Evolutionary conservation across 768 basidiomycete genomes (phyloP).

Genomic region (Trametes elegans): DNA sequence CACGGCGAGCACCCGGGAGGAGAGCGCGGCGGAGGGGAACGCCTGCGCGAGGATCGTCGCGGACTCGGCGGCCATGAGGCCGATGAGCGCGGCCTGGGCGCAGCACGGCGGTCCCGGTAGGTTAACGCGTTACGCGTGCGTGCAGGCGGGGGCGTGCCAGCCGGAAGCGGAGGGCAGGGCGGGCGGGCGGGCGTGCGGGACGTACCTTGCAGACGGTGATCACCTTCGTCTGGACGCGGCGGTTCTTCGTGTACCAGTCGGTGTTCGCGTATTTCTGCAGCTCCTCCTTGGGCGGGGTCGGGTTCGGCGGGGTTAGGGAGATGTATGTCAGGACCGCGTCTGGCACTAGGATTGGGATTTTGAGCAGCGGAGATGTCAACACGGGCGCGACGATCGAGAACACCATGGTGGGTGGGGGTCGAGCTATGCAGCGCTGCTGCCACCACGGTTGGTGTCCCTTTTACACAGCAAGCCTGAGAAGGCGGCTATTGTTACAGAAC

Average conservation of each 20-base stretch:
- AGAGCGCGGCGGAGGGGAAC: not conserved
- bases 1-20: not conserved
- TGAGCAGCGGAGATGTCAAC: conserved; percentile 10
- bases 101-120: not conserved
- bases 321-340: not conserved
- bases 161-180: too few relatives aligned
- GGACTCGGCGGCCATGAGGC: not conserved
- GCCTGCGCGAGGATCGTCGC: not conserved
- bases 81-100: not conserved
- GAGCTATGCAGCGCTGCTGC: not conserved
- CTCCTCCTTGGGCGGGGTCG: not conserved
- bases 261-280: not conserved
- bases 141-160: too few relatives aligned
- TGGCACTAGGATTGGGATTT: conserved; percentile 5
- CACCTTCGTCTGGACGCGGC: not conserved
- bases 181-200: too few relatives aligned
- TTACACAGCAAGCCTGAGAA: too few relatives aligned
- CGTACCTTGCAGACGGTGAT: not conserved
- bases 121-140: too few relatives aligned
- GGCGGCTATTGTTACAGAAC: too few relatives aligned
- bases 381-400: not conserved
- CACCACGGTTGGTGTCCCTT: too few relatives aligned
- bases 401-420: not conserved
- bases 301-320: not conserved
- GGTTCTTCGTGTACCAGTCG: not conserved